A percentile compares a stretch with the other conserved stretches of the same genome.
phyloP scores from a whole-genome alignment of 805 yeast species.

The Yarrowia yakushimensis region DNA sequence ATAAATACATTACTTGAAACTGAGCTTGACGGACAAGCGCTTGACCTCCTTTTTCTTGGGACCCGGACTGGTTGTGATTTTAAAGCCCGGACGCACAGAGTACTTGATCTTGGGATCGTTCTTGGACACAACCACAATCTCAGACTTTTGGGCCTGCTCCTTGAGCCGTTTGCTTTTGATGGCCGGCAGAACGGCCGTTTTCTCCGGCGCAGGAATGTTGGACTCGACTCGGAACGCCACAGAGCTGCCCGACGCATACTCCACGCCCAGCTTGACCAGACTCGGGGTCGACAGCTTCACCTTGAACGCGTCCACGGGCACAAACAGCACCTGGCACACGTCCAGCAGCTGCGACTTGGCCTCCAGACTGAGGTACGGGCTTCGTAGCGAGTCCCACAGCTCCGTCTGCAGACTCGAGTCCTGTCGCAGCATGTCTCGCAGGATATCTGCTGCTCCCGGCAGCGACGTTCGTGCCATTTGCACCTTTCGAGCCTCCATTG shows the following conservation, averaged over 20 bases:
- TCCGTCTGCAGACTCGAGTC: slow-evolving; percentile 53
- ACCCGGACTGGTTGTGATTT: neutral
- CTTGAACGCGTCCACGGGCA: slow-evolving; percentile 55
- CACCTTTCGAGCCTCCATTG: slow-evolving; percentile 54
- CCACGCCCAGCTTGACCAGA: slow-evolving; percentile 50
- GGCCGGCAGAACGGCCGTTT: neutral
- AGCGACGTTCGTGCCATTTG: slow-evolving; percentile 61
- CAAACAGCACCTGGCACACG: slow-evolving; percentile 61
- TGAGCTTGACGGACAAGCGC: slow-evolving; percentile 2
- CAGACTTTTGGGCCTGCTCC: slow-evolving; percentile 18
- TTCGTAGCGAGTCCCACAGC: slow-evolving; percentile 64
- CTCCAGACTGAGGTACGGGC: slow-evolving; percentile 54
- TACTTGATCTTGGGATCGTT: neutral
- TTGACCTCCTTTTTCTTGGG: slow-evolving; percentile 14
- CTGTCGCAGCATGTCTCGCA: slow-evolving; percentile 55
- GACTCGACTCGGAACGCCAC: slow-evolving; percentile 7
- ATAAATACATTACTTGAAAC: neutral
- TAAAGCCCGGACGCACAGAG: slow-evolving; percentile 2
- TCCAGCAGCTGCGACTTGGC: slow-evolving; percentile 63
- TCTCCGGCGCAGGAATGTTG: slow-evolving; percentile 12
- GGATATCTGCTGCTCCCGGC: slow-evolving; percentile 60
- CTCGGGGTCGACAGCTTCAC: slow-evolving; percentile 66
- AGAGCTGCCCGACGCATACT: neutral
- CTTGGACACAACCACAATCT: slow-evolving; percentile 7
- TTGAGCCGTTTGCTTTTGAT: slow-evolving; percentile 20